These are phyloP conservation scores for Westerdykella ornata DNA, from an alignment of 2,329 filamentous ascomycete genomes.

Conservation along the genomic window DNA sequence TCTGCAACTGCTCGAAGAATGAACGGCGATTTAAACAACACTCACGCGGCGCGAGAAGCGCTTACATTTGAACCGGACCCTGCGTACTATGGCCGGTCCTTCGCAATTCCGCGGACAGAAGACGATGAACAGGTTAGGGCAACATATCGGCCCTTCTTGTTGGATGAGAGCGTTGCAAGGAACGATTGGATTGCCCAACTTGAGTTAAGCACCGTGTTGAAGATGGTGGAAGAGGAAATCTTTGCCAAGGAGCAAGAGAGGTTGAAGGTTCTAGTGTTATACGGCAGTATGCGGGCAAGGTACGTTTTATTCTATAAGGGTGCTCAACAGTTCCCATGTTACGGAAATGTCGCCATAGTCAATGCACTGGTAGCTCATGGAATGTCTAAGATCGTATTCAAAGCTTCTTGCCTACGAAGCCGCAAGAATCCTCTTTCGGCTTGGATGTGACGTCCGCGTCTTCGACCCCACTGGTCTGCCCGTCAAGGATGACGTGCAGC, in stretches of 20 bases:
- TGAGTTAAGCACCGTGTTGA: conserved; percentile 49
- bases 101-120: conserved; percentile 43
- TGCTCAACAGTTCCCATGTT: no score
- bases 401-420: conserved; percentile 55
- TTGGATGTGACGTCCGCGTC: conserved; percentile 61
- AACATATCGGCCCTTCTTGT: conserved; percentile 54
- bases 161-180: conserved; percentile 32
- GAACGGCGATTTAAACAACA: conserved; percentile 25
- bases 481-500: conserved; percentile 57
- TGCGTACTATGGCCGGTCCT: conserved; percentile 16
- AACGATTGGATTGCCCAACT: conserved; percentile 53
- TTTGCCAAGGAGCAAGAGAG: conserved; percentile 32
- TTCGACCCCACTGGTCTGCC: conserved; percentile 55
- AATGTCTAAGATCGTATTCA: conserved; percentile 52
- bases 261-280: conserved; percentile 54
- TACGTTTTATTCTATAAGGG: conserved; percentile 8
- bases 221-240: conserved; percentile 48
- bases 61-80: conserved; percentile 11
- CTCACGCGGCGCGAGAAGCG: conserved; percentile 13
- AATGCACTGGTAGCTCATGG: conserved; percentile 5
- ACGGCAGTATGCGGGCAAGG: conserved; percentile 51
- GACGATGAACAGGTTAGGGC: conserved; percentile 44
- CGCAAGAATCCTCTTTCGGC: conserved; percentile 53
- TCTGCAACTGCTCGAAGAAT: not conserved
- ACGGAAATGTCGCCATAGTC: not conserved